Conservation (phyloP, 2,329 filamentous ascomycete genomes). For the Teratosphaeria nubilosa region DNA sequence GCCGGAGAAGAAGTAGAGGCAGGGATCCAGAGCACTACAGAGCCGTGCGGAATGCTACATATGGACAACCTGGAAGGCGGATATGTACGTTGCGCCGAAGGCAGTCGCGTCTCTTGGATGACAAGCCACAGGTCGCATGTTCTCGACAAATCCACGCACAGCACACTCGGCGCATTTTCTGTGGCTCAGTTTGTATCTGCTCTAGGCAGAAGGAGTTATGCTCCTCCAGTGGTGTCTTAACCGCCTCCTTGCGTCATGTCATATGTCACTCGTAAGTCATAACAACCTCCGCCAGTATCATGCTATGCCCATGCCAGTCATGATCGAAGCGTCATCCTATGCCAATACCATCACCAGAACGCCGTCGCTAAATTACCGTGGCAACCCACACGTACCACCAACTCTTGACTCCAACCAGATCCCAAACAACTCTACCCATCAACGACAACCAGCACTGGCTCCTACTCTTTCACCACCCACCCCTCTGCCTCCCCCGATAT, state of each 20-base stretch:
- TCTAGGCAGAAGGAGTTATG: no score
- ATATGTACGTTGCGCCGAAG: neutral
- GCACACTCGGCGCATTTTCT: neutral
- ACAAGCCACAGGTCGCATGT: neutral
- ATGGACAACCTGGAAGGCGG: neutral
- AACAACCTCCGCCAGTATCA: neutral
- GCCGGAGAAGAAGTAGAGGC: slow-evolving; percentile 21
- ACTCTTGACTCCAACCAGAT: neutral
- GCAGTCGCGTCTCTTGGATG: neutral
- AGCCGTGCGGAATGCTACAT: neutral
- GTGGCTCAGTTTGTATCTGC: neutral
- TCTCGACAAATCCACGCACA: neutral
- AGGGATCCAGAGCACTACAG: neutral
- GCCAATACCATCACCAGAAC: neutral
- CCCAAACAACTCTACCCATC: no score
- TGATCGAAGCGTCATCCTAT: neutral
- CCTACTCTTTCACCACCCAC: neutral
- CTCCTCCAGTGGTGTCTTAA: neutral
- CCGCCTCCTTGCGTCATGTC: neutral
- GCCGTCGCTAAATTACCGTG: neutral
- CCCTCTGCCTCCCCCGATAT: neutral
- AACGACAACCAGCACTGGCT: neutral
- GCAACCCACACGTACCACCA: neutral
- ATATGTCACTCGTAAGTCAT: neutral
- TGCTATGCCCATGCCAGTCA: neutral